Base-by-base conservation (phyloP, 2,329 filamentous ascomycete species). In the Podosphaera leucotricha region DNA sequence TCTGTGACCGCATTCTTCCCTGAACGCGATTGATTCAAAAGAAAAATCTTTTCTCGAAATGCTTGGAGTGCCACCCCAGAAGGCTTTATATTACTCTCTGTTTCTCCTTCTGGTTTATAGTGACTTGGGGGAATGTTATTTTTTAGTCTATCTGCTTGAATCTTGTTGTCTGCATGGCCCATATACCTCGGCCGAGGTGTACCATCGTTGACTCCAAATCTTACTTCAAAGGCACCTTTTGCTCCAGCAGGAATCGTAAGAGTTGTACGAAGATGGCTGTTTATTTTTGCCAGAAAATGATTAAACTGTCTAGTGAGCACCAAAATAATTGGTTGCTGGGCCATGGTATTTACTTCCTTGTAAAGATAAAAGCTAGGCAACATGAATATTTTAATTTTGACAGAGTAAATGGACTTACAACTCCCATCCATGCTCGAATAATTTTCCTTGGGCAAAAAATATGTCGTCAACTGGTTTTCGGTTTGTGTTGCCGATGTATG, bases 171-270 rank as follows among this genome's bases (percentile, higher is more conserved):
- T 1, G 69, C 72, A 36, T 64, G 66, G 2, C 77, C 75, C 4
- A 90, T 62, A 53, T 75, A 86, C 37, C 73, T 69, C 3, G 85
- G 84, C 6, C 67, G 65, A 3, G 77, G 75, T 4, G 68, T 71
- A 2, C 67, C 66, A n/a, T 33, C 28, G 28, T 71, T 66, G 24
- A 71, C 54, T 0, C 67, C 67, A 54, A 92, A 90, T 8, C 61
- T 61, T 46, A 79, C 59, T 38, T 69, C 58, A 46, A 90, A 77
- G 1, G 68, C 71, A 15, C 65, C 61, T 3, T 66, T 60, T 11
- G 65, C 63, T 4, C 61, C 58, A 0, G 53, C 45, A 0, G 79
- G 80, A 40, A 92, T 71, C 1, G 57, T 59, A 13, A 87, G 63
- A 0, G 59, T 53, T 5, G 66, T 68, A 1, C 59, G 56, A 2